Evolutionary conservation across 2,329 filamentous ascomycete genomes (phyloP).

Genomic region (Pseudogymnoascus sp.): DNA sequence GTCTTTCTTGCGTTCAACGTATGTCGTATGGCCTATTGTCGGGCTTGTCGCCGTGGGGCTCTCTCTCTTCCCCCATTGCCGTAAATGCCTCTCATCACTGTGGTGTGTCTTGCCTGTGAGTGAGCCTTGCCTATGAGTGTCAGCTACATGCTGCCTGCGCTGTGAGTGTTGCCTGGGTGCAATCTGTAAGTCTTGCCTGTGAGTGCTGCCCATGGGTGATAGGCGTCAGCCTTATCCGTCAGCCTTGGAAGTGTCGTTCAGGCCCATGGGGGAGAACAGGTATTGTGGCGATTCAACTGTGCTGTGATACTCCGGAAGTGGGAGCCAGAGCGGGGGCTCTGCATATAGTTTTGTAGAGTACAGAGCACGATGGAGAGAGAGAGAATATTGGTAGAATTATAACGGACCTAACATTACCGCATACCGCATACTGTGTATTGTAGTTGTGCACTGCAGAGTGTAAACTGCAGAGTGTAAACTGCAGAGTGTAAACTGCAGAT

Average conservation of each 20-base stretch:
- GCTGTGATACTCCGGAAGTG: not conserved
- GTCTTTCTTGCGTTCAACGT: not conserved
- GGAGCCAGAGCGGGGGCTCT: not conserved
- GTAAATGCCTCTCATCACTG: not conserved
- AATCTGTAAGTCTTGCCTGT: too few relatives aligned
- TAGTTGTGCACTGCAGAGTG: not conserved
- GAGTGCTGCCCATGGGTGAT: not conserved
- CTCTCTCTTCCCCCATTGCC: not conserved
- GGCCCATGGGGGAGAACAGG: not conserved
- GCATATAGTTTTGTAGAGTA: not conserved
- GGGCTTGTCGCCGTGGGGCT: not conserved
- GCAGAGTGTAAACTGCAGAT: not conserved
- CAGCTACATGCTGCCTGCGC: too few relatives aligned
- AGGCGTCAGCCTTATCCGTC: not conserved
- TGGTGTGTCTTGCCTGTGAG: not conserved
- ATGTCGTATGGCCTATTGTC: not conserved
- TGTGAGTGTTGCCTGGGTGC: too few relatives aligned
- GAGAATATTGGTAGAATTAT: too few relatives aligned
- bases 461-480: not conserved
- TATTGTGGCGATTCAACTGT: not conserved
- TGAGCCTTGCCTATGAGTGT: not conserved
- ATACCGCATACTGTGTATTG: not conserved
- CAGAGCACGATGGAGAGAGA: not conserved
- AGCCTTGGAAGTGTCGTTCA: not conserved
- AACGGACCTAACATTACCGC: not conserved